Conservation (phyloP, 345 rosid genomes). For the Brassica incana region DNA sequence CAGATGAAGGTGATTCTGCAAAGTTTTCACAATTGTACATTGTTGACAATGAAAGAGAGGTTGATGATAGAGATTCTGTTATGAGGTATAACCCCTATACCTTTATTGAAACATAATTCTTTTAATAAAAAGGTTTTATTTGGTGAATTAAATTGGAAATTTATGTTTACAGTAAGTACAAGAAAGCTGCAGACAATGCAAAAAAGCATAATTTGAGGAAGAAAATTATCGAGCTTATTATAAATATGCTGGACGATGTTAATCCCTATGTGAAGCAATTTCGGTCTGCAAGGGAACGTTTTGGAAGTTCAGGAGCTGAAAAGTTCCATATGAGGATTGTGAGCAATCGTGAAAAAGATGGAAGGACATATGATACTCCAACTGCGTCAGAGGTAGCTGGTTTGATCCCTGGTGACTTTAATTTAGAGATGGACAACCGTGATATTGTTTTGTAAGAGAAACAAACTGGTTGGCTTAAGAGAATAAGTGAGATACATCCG, state of each 20-base stretch:
- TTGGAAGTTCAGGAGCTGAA: too few relatives aligned
- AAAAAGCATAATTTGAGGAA: background rate
- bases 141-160: background rate
- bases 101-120: too few relatives aligned
- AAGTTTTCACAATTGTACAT: background rate
- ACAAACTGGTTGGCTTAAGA: background rate
- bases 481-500: background rate
- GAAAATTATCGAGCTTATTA: background rate
- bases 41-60: background rate
- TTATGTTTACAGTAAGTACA: background rate
- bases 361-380: background rate
- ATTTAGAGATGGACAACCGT: background rate
- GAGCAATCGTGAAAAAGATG: background rate
- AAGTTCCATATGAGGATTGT: background rate
- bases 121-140: too few relatives aligned
- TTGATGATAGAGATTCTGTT: background rate
- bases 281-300: background rate
- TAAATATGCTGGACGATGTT: background rate
- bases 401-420: background rate
- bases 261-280: background rate
- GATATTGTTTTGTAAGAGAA: background rate
- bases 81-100: background rate
- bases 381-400: background rate
- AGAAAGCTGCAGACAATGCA: background rate
- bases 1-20: background rate